These are phyloP conservation scores for Lentinula sp. DNA, from an alignment of 768 basidiomycete genomes.

Conservation along the genomic window DNA sequence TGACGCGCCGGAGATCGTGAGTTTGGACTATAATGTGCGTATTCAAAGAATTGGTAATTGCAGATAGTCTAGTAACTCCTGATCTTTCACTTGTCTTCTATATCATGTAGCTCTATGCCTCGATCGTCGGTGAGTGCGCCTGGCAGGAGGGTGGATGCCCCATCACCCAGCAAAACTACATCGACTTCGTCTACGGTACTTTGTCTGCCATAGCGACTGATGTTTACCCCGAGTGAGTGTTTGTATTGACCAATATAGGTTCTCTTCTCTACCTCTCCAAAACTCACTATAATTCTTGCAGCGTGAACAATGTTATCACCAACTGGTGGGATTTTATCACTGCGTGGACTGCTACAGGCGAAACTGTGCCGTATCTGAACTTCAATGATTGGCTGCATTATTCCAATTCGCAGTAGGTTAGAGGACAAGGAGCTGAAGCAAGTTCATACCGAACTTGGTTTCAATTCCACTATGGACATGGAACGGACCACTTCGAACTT, in stretches of 20 bases:
- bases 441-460: no score
- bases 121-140: constrained; percentile 15
- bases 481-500: no score
- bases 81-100: background rate
- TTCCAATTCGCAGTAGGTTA: background rate
- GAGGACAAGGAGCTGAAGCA: no score
- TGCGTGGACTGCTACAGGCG: constrained; percentile 6
- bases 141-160: constrained; percentile 12
- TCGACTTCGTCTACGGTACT: constrained; percentile 13
- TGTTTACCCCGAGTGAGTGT: constrained; percentile 2
- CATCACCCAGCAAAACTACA: constrained; percentile 14
- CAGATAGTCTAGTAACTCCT: background rate
- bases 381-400: constrained; percentile 7
- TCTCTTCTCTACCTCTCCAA: background rate
- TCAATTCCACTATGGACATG: no score
- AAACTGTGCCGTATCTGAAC: constrained; percentile 7
- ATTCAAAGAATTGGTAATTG: background rate
- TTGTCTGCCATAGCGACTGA: background rate
- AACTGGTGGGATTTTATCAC: constrained; percentile 5
- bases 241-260: background rate
- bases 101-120: constrained; percentile 11
- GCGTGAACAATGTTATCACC: background rate
- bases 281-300: background rate
- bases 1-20: background rate
- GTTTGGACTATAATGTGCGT: constrained; percentile 8